phyloP scores from a whole-genome alignment of 192 early-diverging fungal genomes.

The Neocallimastix lanati region DNA sequence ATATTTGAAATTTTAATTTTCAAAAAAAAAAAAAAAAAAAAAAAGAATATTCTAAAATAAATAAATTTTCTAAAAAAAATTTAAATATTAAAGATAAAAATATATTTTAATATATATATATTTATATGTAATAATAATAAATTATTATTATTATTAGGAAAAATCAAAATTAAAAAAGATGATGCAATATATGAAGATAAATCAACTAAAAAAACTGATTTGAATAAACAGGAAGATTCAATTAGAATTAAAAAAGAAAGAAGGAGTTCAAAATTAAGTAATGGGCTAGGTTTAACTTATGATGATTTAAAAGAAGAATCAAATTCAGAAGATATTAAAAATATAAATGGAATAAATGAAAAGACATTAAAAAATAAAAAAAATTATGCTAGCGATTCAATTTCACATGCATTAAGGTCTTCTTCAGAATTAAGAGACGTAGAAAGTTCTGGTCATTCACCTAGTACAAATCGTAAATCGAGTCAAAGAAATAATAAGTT shows the following conservation, averaged over 20 bases:
- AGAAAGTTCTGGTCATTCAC: not conserved
- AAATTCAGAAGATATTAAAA: not conserved
- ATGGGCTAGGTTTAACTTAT: not conserved
- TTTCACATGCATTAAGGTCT: not conserved
- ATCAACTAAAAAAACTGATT: not conserved
- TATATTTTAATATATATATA: no score
- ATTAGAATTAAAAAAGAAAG: not conserved
- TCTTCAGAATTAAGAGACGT: not conserved
- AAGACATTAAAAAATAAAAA: not conserved
- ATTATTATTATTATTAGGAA: not conserved
- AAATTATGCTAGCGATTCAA: not conserved
- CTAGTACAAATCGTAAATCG: not conserved
- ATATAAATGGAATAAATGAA: not conserved
- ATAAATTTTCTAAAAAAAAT: no score
- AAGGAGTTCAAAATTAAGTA: not conserved
- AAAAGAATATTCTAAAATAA: no score
- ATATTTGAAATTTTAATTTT: no score
- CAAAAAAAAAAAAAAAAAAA: no score
- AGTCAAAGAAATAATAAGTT: not conserved
- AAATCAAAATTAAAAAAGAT: not conserved
- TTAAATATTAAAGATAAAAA: no score
- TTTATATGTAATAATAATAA: no score
- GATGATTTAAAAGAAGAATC: not conserved
- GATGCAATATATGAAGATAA: not conserved
- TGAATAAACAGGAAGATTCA: not conserved